Evolutionary conservation across 1,139 yeast genomes (phyloP).

Genomic region (Taphrina flavorubra): DNA sequence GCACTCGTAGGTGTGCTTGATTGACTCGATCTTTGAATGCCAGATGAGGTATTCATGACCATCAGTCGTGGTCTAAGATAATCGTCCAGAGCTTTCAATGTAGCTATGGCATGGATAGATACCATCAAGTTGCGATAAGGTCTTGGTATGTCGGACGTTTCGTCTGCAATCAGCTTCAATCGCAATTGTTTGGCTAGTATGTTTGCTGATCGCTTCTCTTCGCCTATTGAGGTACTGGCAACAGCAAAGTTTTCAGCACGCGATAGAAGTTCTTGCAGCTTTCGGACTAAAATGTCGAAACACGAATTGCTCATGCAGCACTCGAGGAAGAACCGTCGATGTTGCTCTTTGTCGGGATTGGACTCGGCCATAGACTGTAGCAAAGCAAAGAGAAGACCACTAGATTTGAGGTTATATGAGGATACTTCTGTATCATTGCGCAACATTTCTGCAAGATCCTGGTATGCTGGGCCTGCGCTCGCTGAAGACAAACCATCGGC

Average conservation of each 20-base stretch:
- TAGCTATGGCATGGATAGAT: conserved; percentile 88
- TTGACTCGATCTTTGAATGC: neutral
- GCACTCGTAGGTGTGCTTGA: conserved; percentile 10
- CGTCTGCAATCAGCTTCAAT: conserved; percentile 58
- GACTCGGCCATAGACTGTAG: conserved; percentile 55
- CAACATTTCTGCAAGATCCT: neutral
- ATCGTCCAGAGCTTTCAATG: conserved; percentile 72
- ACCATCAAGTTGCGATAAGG: conserved; percentile 55
- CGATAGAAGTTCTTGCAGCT: conserved; percentile 75
- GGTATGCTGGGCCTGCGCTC: neutral
- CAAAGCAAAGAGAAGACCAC: conserved; percentile 65
- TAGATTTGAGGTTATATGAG: conserved; percentile 75
- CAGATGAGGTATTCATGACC: neutral
- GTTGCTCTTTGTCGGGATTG: conserved; percentile 48
- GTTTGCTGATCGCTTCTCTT: conserved; percentile 55
- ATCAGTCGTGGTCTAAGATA: conserved; percentile 53
- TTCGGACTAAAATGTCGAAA: conserved; percentile 55
- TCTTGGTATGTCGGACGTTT: conserved; percentile 48
- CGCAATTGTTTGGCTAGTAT: conserved; percentile 76
- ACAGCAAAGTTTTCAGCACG: conserved; percentile 79
- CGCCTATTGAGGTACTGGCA: conserved; percentile 53
- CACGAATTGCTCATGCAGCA: conserved; percentile 14
- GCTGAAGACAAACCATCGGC: neutral
- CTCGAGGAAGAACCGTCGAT: conserved; percentile 42
- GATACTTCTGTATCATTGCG: conserved; percentile 56